A percentile compares a stretch with the other conserved stretches of the same genome.
Evolutionary conservation across 2,329 filamentous ascomycete genomes (phyloP).

Genomic region (Alternaria alternata): DNA sequence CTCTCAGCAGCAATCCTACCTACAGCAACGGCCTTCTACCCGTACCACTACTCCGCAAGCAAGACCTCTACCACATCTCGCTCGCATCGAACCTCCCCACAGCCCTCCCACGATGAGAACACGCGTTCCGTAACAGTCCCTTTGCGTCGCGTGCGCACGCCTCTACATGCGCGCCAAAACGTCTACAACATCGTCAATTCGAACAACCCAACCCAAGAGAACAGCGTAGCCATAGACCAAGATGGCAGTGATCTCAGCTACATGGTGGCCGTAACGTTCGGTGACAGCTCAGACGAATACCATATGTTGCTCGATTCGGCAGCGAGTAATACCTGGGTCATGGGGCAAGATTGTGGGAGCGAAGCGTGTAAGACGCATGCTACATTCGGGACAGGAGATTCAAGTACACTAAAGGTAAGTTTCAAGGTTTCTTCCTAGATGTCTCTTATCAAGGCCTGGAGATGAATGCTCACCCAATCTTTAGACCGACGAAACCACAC

Average conservation of each 20-base stretch:
- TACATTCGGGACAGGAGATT: slow-evolving; percentile 72
- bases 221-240: slow-evolving; percentile 61
- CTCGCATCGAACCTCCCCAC: slow-evolving; percentile 13
- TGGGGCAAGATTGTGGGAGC: slow-evolving; percentile 73
- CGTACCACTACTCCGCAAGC: slow-evolving; percentile 34
- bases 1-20: slow-evolving; percentile 37
- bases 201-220: slow-evolving; percentile 44
- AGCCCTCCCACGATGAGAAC: not conserved
- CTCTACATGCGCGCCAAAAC: slow-evolving; percentile 55
- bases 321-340: slow-evolving; percentile 80
- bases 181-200: slow-evolving; percentile 54
- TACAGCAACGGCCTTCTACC: slow-evolving; percentile 46
- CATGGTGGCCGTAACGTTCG: slow-evolving; percentile 61
- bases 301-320: slow-evolving; percentile 65
- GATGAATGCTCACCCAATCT: not conserved
- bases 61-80: slow-evolving; percentile 9
- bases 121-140: slow-evolving; percentile 34
- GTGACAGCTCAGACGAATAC: slow-evolving; percentile 59
- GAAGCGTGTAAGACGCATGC: slow-evolving; percentile 74
- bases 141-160: slow-evolving; percentile 42
- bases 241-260: slow-evolving; percentile 65
- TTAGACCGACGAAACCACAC: slow-evolving; percentile 55
- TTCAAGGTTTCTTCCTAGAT: not conserved
- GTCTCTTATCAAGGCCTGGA: not conserved
- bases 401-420: slow-evolving; percentile 64